Base-by-base conservation (phyloP, 345 rosid species). In the Boechera stricta region DNA sequence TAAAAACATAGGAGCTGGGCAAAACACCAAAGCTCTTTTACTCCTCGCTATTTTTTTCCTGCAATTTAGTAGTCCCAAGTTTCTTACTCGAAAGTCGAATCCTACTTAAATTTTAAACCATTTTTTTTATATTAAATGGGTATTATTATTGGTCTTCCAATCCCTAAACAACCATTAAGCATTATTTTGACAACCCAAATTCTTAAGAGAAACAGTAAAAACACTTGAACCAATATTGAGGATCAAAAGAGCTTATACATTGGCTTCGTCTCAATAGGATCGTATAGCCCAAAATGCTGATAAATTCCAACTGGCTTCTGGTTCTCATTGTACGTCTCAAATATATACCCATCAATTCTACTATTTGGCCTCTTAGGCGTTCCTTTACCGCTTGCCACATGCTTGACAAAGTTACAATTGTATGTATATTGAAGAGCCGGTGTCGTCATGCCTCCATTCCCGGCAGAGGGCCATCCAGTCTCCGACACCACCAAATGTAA, bases 321-420 rank as follows among this genome's bases (percentile, higher is more conserved):
- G 36, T 59, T 59, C 15, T 59, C 28, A 35, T 59, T 59, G 8
- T 16, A 59, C 4, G 45, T 59, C 15, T 59, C 64, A 35, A 16
- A 59, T 36, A 35, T 59, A 35, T 35, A 58, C 6, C 44, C 44
- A n/a, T 58, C 44, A 33, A 58, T 58, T 33, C 13, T 58, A n/a
- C 28, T 58, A 16, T 58, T 58, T n/a, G 64, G 44, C 26, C 42
- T 58, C 42, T 57, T 57, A n/a, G 41, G 63, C 24, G 42, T 32
- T 32, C 41, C 41, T 57, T 57, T 32, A n/a, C 63, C 42, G 13
- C 61, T 35, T 35, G 28, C 61, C 38, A 56, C 61, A 56, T 56
- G 61, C 39, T 56, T 31, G 15, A 35, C 42, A 35, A 59, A 35
- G 44, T 59, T 59, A 35, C 39, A 39, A 2, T 6, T 31, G 21